A percentile compares a stretch with the other conserved stretches of the same genome.
Conservation (phyloP, 495 filamentous ascomycete genomes). For the Entonaema liquescens region DNA sequence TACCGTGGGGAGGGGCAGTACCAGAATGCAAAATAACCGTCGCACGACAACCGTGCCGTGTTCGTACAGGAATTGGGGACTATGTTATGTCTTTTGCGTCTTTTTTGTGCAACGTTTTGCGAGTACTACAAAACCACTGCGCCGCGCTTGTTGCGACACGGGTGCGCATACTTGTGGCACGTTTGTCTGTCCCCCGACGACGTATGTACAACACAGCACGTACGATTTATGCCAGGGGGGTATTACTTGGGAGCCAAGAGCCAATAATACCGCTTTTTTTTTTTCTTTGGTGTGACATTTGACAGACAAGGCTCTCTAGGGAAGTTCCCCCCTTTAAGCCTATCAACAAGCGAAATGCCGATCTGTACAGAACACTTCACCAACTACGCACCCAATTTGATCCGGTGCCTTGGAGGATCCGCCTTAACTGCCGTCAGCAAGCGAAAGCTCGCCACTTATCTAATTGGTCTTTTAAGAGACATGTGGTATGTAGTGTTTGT, state of each 20-base stretch:
- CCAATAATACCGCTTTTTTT: constrained; percentile 7
- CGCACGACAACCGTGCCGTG: constrained; percentile 25
- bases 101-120: constrained; percentile 10
- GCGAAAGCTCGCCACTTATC: constrained; percentile 8
- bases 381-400: constrained; percentile 9
- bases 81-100: not conserved
- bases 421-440: constrained; percentile 23
- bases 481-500: constrained; percentile 4
- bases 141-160: constrained; percentile 39
- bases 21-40: constrained; percentile 14
- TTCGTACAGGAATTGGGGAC: constrained; percentile 17
- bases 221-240: not conserved
- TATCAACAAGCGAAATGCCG: constrained; percentile 29
- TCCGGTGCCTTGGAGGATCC: constrained; percentile 21
- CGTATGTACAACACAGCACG: not conserved
- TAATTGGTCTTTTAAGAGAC: constrained; percentile 3
- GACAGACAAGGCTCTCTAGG: constrained; percentile 16
- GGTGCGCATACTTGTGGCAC: constrained; percentile 19
- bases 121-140: constrained; percentile 31
- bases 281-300: not conserved
- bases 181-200: not conserved
- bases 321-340: not conserved
- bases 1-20: constrained; percentile 15
- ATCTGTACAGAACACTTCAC: constrained; percentile 19
- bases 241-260: constrained; percentile 9